phyloP scores from a whole-genome alignment of 2,329 filamentous ascomycete species.

The Diaporthe ilicicola region DNA sequence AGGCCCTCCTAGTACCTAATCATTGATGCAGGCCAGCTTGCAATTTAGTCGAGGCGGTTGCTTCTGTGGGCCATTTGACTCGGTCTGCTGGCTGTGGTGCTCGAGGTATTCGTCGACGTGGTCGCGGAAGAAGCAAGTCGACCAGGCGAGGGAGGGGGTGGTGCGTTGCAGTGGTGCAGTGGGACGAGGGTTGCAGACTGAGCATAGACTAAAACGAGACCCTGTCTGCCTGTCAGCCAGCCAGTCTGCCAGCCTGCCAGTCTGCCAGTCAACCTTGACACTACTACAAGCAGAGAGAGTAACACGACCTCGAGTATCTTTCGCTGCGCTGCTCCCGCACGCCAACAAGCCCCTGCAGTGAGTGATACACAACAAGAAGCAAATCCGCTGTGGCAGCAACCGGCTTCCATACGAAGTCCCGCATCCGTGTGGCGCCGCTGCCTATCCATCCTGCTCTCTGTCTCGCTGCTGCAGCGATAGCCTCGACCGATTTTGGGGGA shows the following conservation, averaged over 20 bases:
- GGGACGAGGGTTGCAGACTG: not conserved
- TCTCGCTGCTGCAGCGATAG: not conserved
- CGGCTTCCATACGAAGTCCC: not conserved
- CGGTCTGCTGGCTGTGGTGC: not conserved
- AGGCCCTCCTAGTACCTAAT: not conserved
- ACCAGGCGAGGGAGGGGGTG: not conserved
- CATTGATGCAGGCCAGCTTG: not conserved
- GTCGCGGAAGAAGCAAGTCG: slow-evolving; percentile 16
- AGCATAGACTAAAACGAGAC: not conserved
- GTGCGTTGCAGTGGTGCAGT: no score
- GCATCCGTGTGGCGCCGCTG: not conserved
- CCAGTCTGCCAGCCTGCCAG: no score
- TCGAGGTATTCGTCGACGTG: not conserved
- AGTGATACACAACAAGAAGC: not conserved
- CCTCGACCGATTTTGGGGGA: not conserved
- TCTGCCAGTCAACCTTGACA: no score
- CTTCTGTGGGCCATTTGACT: not conserved
- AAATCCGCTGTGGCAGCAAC: not conserved
- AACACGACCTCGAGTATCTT: not conserved
- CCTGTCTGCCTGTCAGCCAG: slow-evolving; percentile 1
- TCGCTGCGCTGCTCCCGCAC: not conserved
- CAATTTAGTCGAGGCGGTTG: not conserved
- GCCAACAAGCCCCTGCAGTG: not conserved
- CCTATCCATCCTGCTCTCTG: not conserved
- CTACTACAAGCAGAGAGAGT: not conserved